phyloP scores from a whole-genome alignment of 495 filamentous ascomycete species.

The Cairneyella variabilis region DNA sequence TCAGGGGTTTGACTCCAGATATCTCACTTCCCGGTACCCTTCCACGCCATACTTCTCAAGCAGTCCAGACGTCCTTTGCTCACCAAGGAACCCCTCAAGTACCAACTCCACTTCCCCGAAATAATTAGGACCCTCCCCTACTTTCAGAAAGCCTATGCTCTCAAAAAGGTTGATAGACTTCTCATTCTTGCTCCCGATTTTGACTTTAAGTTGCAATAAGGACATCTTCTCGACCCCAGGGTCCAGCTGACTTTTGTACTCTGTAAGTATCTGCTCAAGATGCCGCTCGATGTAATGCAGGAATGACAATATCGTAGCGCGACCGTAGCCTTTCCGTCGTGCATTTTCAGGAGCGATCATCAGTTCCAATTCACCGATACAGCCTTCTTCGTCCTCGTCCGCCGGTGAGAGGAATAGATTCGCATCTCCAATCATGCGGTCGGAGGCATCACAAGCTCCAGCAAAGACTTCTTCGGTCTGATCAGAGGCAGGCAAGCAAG shows the following conservation, averaged over 20 bases:
- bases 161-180: slow-evolving; percentile 59
- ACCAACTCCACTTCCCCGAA: slow-evolving; percentile 52
- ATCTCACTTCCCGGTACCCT: slow-evolving; percentile 38
- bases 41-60: slow-evolving; percentile 32
- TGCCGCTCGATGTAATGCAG: slow-evolving; percentile 56
- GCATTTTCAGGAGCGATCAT: slow-evolving; percentile 69
- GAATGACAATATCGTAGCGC: slow-evolving; percentile 62
- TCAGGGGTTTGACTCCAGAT: slow-evolving; percentile 22
- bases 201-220: slow-evolving; percentile 44
- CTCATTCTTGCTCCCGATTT: slow-evolving; percentile 54
- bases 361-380: slow-evolving; percentile 77
- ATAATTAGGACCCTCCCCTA: slow-evolving; percentile 50
- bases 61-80: slow-evolving; percentile 22
- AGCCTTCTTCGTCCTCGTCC: slow-evolving; percentile 28
- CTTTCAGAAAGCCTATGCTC: slow-evolving; percentile 49
- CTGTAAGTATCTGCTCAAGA: slow-evolving; percentile 47
- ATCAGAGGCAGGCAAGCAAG: slow-evolving; percentile 39
- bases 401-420: slow-evolving; percentile 71
- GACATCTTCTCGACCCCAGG: slow-evolving; percentile 12
- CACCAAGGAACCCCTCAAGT: slow-evolving; percentile 31
- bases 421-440: slow-evolving; percentile 76
- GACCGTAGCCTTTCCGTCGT: slow-evolving; percentile 62
- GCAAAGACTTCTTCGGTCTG: slow-evolving; percentile 11
- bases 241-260: slow-evolving; percentile 42
- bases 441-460: slow-evolving; percentile 45